phyloP scores from a whole-genome alignment of 2,329 filamentous ascomycete genomes.

The Berkeleyomyces basicola region DNA sequence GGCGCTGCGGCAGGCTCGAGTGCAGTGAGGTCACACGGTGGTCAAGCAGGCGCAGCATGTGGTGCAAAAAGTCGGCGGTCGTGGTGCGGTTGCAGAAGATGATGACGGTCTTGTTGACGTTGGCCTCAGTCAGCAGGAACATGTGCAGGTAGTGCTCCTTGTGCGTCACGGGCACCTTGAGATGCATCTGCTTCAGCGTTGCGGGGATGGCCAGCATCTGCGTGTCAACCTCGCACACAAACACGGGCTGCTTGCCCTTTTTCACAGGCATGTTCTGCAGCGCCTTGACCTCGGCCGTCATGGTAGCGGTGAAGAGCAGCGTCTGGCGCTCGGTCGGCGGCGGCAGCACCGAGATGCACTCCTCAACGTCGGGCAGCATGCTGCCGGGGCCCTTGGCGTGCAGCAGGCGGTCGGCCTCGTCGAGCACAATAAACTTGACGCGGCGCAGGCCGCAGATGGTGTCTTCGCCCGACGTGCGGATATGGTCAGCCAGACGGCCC shows the following conservation, averaged over 20 bases:
- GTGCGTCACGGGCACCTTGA: constrained; percentile 79
- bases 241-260: constrained; percentile 57
- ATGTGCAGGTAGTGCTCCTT: constrained; percentile 90
- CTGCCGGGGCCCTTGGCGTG: constrained; percentile 55
- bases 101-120: constrained; percentile 62
- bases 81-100: constrained; percentile 88
- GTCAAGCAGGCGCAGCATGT: constrained; percentile 66
- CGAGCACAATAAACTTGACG: constrained; percentile 74
- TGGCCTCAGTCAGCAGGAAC: constrained; percentile 63
- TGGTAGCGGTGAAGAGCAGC: constrained; percentile 85
- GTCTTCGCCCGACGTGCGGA: constrained; percentile 78
- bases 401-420: constrained; percentile 86
- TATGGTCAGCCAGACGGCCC: constrained; percentile 82
- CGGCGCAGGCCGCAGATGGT: constrained; percentile 68
- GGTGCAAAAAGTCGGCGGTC: constrained; percentile 78
- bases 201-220: constrained; percentile 59
- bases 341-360: constrained; percentile 69
- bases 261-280: constrained; percentile 61
- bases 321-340: constrained; percentile 71
- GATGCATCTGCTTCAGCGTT: constrained; percentile 67
- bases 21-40: constrained; percentile 88
- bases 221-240: constrained; percentile 77
- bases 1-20: constrained; percentile 67
- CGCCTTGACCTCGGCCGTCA: constrained; percentile 80
- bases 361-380: constrained; percentile 89